Conservation (phyloP, 2,329 filamentous ascomycete genomes). For the Fusarium graminum region DNA sequence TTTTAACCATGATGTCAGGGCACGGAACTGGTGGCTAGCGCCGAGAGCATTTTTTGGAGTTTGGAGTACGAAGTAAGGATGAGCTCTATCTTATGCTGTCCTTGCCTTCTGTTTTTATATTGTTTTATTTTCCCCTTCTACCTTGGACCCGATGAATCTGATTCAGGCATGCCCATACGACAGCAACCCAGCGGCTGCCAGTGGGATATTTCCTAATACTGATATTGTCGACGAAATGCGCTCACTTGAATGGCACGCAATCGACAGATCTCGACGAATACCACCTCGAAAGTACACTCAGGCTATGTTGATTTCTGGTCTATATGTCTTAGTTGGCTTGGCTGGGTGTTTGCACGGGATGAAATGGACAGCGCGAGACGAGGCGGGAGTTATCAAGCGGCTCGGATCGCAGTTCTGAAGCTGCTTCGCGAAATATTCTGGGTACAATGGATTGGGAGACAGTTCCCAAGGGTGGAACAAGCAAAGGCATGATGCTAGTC, state of each 20-base stretch:
- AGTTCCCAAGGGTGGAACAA: constrained; percentile 19
- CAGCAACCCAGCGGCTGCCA: constrained; percentile 26
- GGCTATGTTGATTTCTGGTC: constrained; percentile 38
- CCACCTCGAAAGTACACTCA: constrained; percentile 30
- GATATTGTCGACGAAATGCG: constrained; percentile 28
- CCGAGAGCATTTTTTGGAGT: constrained; percentile 49
- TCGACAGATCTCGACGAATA: constrained; percentile 25
- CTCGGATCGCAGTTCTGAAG: constrained; percentile 18
- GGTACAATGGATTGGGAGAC: constrained; percentile 21
- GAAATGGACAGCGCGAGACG: constrained; percentile 11
- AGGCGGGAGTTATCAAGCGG: constrained; percentile 16
- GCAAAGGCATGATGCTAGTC: constrained; percentile 22
- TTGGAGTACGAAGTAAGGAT: constrained; percentile 42
- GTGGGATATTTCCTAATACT: constrained; percentile 22
- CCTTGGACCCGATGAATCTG: constrained; percentile 37
- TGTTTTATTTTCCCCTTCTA: constrained; percentile 16
- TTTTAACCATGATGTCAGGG: constrained; percentile 45
- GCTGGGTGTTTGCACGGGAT: constrained; percentile 34
- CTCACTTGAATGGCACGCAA: constrained; percentile 22
- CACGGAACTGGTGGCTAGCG: constrained; percentile 46
- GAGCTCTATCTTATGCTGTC: constrained; percentile 42
- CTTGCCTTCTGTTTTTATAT: constrained; percentile 33
- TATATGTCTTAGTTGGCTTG: constrained; percentile 36
- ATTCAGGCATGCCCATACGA: constrained; percentile 30
- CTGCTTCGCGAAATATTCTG: constrained; percentile 23